phyloP scores from a whole-genome alignment of 192 early-diverging fungal species.

The Pecoramyces ruminantium region DNA sequence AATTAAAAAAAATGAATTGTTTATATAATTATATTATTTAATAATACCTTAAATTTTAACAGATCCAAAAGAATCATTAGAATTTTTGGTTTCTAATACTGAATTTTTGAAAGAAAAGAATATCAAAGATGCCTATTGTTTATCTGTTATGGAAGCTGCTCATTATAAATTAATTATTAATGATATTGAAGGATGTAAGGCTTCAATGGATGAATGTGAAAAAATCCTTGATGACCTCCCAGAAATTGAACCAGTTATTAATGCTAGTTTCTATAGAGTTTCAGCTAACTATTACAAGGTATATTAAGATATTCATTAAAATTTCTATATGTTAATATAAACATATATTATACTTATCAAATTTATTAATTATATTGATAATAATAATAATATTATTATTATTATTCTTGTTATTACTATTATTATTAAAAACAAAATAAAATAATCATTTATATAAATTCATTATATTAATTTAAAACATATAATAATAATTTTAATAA shows the following conservation, averaged over 20 bases:
- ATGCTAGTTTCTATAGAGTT: constrained; percentile 88
- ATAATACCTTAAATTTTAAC: no score
- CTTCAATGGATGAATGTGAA: constrained; percentile 68
- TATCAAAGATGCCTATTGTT: constrained; percentile 66
- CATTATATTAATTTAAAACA: no score
- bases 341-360: no score
- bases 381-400: no score
- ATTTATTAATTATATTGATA: no score
- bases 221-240: constrained; percentile 59
- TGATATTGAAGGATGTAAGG: constrained; percentile 69
- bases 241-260: constrained; percentile 68
- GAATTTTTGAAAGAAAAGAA: constrained; percentile 19
- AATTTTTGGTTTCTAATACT: constrained; percentile 51
- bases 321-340: no score
- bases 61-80: constrained; percentile 50
- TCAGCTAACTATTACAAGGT: constrained; percentile 93
- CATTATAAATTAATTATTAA: constrained; percentile 61
- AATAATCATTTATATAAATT: no score
- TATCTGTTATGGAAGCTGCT: constrained; percentile 73
- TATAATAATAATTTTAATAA: no score
- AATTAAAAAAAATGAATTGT: no score
- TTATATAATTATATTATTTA: no score
- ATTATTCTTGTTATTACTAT: no score
- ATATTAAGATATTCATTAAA: neutral
- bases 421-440: no score